phyloP scores from a whole-genome alignment of 169 alveolate genomes.

The Cryptosporidium ryanae region DNA sequence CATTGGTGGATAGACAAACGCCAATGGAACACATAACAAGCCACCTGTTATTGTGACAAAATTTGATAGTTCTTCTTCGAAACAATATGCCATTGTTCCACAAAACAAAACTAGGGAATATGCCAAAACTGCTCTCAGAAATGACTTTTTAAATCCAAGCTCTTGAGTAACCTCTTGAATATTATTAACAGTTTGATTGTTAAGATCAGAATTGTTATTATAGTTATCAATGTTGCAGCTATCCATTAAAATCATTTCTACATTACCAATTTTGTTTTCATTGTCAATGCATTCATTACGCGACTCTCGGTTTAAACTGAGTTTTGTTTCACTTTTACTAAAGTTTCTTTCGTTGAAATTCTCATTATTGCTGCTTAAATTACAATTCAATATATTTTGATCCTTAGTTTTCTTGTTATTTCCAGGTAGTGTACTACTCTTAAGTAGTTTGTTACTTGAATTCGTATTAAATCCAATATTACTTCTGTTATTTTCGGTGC shows the following conservation, averaged over 20 bases:
- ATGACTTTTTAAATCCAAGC: not conserved
- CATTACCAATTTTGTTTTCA: not conserved
- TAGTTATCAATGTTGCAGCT: too few species aligned
- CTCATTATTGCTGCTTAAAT: not conserved
- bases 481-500: not conserved
- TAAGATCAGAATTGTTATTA: too few species aligned
- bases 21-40: conserved; percentile 60
- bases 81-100: conserved; percentile 48
- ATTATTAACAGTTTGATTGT: not conserved
- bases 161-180: not conserved
- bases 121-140: conserved; percentile 44
- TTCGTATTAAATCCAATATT: not conserved
- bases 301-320: too few species aligned
- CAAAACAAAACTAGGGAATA: conserved; percentile 46
- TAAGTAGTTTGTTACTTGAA: not conserved
- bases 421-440: not conserved
- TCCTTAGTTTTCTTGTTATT: not conserved
- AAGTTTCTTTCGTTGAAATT: not conserved
- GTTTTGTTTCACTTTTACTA: not conserved
- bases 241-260: too few species aligned
- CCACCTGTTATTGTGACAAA: conserved; percentile 70
- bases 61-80: conserved; percentile 53
- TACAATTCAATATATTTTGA: not conserved
- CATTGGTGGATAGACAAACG: conserved; percentile 67
- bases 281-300: not conserved